Percentiles rank a stretch among this genome's conserved stretches.
Conservation (phyloP, 441 rosid genomes). For the Mallotus repandus region DNA sequence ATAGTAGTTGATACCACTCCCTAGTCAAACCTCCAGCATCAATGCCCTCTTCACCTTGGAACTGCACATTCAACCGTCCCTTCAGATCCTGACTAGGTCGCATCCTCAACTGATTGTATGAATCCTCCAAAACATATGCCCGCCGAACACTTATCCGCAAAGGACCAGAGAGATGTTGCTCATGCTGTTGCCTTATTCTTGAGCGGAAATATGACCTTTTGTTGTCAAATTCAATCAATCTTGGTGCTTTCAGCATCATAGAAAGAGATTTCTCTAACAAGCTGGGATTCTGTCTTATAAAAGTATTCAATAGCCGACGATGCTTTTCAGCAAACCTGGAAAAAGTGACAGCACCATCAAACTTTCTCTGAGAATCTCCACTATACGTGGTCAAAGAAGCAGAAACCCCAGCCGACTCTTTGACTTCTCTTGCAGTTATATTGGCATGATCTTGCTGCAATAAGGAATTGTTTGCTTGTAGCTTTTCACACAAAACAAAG, state of each 20-base stretch:
- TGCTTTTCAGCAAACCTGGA: constrained; percentile 94
- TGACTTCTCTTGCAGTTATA: constrained; percentile 79
- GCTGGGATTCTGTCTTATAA: constrained; percentile 85
- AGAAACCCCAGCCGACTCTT: constrained; percentile 65
- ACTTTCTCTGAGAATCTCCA: constrained; percentile 63
- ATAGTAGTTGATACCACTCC: constrained; percentile 97
- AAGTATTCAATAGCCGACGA: constrained; percentile 87
- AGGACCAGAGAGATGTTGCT: constrained; percentile 87
- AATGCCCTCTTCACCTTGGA: constrained; percentile 99
- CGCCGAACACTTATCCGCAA: constrained; percentile 88
- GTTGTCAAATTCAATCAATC: constrained; percentile 96
- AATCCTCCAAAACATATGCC: constrained; percentile 95
- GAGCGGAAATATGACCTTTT: constrained; percentile 93
- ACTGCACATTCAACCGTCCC: constrained; percentile 94
- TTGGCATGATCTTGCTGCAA: constrained; percentile 66
- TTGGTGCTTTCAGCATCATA: constrained; percentile 91
- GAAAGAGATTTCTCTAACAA: constrained; percentile 91
- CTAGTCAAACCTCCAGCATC: constrained; percentile 99
- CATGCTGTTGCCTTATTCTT: constrained; percentile 89
- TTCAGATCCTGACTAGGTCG: constrained; percentile 85
- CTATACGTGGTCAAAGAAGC: constrained; percentile 35
- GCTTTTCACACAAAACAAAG: constrained; percentile 93
- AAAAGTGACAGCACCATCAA: constrained; percentile 77
- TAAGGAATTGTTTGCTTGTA: constrained; percentile 54
- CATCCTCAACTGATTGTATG: constrained; percentile 97